Evolutionary conservation across 1,284 basidiomycete species (phyloP), one percentile per base, ranked within the genome.

Genomic region (Agaricales sp.): DNA sequence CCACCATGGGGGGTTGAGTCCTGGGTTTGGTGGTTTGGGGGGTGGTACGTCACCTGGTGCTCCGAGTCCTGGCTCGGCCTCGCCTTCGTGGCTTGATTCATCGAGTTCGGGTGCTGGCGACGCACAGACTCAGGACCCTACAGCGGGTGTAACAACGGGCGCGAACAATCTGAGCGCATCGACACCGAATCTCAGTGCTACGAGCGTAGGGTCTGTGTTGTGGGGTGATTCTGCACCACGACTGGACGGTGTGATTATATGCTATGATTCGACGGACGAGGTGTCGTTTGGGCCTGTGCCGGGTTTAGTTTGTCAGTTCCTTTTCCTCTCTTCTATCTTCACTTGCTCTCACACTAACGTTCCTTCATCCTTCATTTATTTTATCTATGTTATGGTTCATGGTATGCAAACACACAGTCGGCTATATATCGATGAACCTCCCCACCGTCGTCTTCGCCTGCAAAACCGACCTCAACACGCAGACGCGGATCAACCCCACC

Each of bases 361-460:
- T 47, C 46, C 45, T 50, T 48, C 50, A 43, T 46, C 57, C 18
- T 61, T 43, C 45, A 13, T 23, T 22, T 37, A 24, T 49, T 37
- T 35, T n/a, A 11, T 11, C n/a, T n/a, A 8, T 35, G 11, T 35
- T n/a, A 8, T 35, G 11, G 30, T n/a, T n/a, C 30, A 35, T 35
- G 8, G 30, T 35, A 35, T 35, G n/a, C n/a, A n/a, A n/a, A n/a
- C n/a, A n/a, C 8, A 13, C 20, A 89, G 86, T 70, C 47, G 64
- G 71, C 22, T 82, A 80, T 60, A 67, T 67, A 52, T 66, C 70
- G 30, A 65, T 79, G 57, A 74, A 73, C 53, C 65, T 80, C 30
- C 75, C 85, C 3, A 66, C 73, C n/a, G 67, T 87, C 22, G 81
- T 82, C 18, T 67, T 90, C 14, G 83, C 83, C 20, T 86, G 87